A percentile compares a stretch with the other conserved stretches of the same genome.
Evolutionary conservation across 441 rosid genomes (phyloP).

Genomic region (Jatropha podagrica): DNA sequence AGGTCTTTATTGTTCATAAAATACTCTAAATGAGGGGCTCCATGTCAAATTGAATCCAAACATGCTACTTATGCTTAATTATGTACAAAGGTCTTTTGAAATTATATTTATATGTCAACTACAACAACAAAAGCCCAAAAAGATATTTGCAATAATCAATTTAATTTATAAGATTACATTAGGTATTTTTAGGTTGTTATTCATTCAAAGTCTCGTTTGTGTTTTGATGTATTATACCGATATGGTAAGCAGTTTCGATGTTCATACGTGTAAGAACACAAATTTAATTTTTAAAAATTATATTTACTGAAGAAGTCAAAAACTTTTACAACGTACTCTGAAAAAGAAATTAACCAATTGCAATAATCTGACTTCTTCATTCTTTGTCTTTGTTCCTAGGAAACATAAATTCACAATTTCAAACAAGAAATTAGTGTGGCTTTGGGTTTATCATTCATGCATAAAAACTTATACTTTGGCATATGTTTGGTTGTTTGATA

Average conservation of each 20-base stretch:
- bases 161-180: neutral
- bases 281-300: too few species aligned
- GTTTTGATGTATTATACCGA: neutral
- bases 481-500: neutral
- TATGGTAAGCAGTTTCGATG: too few species aligned
- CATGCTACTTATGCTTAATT: neutral
- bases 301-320: too few species aligned
- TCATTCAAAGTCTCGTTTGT: neutral
- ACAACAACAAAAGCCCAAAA: neutral
- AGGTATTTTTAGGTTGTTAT: neutral
- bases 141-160: too few species aligned
- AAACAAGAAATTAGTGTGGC: neutral
- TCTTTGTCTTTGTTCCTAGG: neutral
- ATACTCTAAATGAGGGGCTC: neutral
- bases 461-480: neutral
- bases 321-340: too few species aligned
- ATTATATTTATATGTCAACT: neutral
- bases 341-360: too few species aligned
- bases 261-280: too few species aligned
- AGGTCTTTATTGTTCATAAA: neutral
- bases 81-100: neutral
- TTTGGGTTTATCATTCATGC: constrained; percentile 5
- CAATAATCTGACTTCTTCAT: neutral
- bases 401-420: neutral
- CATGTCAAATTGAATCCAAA: neutral